These are phyloP conservation scores for Kodamaea arcana DNA, from an alignment of 1,139 yeast species.

Conservation along the genomic window DNA sequence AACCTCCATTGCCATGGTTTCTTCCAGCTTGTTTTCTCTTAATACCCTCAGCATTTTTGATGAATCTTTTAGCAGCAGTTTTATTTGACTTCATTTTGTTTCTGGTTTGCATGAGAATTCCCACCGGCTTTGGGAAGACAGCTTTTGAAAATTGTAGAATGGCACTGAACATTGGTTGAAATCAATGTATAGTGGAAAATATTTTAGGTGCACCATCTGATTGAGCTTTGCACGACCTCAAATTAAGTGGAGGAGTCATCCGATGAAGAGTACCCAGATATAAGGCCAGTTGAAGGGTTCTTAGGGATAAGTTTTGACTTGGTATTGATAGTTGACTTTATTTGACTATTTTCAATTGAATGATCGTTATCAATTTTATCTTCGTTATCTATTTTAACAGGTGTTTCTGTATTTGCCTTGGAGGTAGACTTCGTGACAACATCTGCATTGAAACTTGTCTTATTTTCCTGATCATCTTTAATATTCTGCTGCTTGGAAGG, in stretches of 20 bases:
- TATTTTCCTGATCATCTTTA: too few relatives aligned
- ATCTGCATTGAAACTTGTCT: too few relatives aligned
- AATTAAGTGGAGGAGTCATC: not conserved
- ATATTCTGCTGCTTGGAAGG: too few relatives aligned
- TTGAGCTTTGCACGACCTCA: conserved; percentile 1
- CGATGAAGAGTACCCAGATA: not conserved
- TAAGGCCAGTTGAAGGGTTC: not conserved
- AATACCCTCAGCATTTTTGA: conserved; percentile 36
- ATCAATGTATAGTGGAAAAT: not conserved
- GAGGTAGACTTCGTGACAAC: too few relatives aligned
- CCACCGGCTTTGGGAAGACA: not conserved
- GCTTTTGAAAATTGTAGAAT: conserved; percentile 6
- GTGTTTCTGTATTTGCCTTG: too few relatives aligned
- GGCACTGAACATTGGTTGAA: conserved; percentile 2
- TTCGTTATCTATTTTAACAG: too few relatives aligned
- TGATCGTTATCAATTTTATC: too few relatives aligned
- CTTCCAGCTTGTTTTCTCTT: conserved; percentile 77
- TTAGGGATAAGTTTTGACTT: too few relatives aligned
- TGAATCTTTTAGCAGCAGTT: conserved; percentile 53
- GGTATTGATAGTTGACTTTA: not conserved
- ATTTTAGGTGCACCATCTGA: not conserved
- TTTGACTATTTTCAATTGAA: too few relatives aligned
- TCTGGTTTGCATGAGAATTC: conserved; percentile 39
- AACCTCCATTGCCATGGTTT: conserved; percentile 90
- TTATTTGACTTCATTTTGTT: conserved; percentile 60